Evolutionary conservation across 805 yeast species (phyloP).

Genomic region (Candida ovalis): DNA sequence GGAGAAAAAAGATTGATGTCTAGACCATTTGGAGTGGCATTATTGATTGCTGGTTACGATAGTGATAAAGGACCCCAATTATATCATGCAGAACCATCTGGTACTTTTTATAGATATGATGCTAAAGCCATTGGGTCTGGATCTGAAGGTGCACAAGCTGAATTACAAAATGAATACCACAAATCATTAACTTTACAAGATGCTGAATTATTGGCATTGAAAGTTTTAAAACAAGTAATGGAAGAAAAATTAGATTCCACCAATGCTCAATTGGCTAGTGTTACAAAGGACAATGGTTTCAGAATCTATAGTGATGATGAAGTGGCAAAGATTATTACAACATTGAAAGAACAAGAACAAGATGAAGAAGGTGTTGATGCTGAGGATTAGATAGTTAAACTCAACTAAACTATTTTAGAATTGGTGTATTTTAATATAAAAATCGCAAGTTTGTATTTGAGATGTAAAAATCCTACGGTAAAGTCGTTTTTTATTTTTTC

Average conservation of each 20-base stretch:
- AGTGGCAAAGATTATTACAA: constrained; percentile 76
- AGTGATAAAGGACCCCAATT: constrained; percentile 92
- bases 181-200: constrained; percentile 85
- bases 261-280: constrained; percentile 92
- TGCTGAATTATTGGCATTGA: constrained; percentile 85
- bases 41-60: constrained; percentile 92
- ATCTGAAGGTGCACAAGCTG: constrained; percentile 98
- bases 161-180: constrained; percentile 94
- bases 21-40: constrained; percentile 98
- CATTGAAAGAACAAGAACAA: constrained; percentile 65
- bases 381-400: neutral
- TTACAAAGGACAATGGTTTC: constrained; percentile 83
- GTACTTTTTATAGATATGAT: constrained; percentile 94
- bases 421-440: neutral
- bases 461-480: too few relatives aligned
- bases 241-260: constrained; percentile 95
- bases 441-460: neutral
- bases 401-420: neutral
- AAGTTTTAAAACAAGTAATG: constrained; percentile 95
- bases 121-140: constrained; percentile 99
- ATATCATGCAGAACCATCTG: constrained; percentile 98
- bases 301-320: constrained; percentile 78
- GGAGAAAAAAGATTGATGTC: constrained; percentile 96
- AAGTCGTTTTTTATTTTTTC: neutral
- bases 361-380: constrained; percentile 32